Evolutionary conservation across 2,329 filamentous ascomycete genomes (phyloP).

Genomic region (Podosphaera aphanis): DNA sequence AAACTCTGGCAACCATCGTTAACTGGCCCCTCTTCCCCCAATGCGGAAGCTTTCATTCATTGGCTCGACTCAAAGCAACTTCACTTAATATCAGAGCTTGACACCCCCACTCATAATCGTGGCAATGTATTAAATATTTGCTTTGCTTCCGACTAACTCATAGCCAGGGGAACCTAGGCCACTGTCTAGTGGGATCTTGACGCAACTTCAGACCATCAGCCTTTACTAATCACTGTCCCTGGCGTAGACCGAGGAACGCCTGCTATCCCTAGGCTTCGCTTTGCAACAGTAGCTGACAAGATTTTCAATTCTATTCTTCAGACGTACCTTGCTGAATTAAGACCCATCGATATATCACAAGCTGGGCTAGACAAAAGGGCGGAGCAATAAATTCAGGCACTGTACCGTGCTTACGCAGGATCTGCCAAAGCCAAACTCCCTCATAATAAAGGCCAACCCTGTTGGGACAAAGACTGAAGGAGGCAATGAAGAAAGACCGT

Average conservation of each 20-base stretch:
- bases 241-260: background rate
- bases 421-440: background rate
- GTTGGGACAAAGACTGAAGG: background rate
- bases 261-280: background rate
- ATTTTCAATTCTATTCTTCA: background rate
- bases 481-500: background rate
- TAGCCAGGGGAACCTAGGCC: background rate
- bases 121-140: background rate
- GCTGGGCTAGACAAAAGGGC: background rate
- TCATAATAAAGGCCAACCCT: background rate
- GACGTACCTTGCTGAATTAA: background rate
- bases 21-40: too few relatives aligned
- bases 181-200: background rate
- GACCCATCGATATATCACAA: background rate
- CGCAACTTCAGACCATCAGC: background rate
- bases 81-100: too few relatives aligned
- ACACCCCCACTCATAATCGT: background rate
- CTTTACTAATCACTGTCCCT: background rate
- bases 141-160: background rate
- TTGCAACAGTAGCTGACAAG: background rate
- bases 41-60: background rate
- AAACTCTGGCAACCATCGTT: too few relatives aligned
- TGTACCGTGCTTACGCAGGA: background rate
- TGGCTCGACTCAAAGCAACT: background rate
- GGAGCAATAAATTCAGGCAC: too few relatives aligned